phyloP scores from a whole-genome alignment of 495 filamentous ascomycete species.

The Penicillium cataractarum region DNA sequence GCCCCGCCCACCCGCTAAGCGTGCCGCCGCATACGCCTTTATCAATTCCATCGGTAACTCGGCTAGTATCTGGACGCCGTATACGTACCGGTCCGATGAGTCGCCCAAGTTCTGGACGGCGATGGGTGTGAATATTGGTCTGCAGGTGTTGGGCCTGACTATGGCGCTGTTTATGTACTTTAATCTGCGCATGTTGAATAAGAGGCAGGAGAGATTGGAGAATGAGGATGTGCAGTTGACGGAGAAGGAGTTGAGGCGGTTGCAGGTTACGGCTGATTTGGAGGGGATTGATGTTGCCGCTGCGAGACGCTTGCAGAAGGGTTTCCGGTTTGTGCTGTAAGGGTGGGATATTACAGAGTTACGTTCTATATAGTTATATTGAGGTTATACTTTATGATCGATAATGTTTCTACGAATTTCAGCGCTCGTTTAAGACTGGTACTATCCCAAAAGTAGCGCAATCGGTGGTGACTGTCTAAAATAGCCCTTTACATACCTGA shows the following conservation, averaged over 20 bases:
- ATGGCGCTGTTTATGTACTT: constrained; percentile 47
- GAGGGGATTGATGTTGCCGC: constrained; percentile 53
- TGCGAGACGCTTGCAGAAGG: constrained; percentile 50
- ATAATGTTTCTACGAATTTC: not conserved
- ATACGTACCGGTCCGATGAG: constrained; percentile 47
- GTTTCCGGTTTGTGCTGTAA: constrained; percentile 51
- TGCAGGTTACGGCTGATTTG: constrained; percentile 51
- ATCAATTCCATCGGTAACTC: constrained; percentile 59
- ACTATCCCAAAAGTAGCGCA: no score
- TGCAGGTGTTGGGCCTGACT: constrained; percentile 44
- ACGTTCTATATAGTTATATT: not conserved
- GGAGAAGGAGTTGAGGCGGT: constrained; percentile 43
- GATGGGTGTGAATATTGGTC: constrained; percentile 51
- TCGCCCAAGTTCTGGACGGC: constrained; percentile 47
- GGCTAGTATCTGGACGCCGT: constrained; percentile 59
- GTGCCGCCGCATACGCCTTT: constrained; percentile 57
- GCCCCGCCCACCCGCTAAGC: constrained; percentile 56
- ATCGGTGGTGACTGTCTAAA: no score
- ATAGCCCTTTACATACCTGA: not conserved
- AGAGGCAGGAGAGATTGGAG: constrained; percentile 49
- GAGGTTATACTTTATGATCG: not conserved
- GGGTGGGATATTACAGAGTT: not conserved
- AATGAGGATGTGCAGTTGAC: constrained; percentile 44
- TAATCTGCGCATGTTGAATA: constrained; percentile 47
- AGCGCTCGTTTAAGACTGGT: not conserved